Evolutionary conservation across 495 filamentous ascomycete species (phyloP).

Genomic region (Neurospora sp.): DNA sequence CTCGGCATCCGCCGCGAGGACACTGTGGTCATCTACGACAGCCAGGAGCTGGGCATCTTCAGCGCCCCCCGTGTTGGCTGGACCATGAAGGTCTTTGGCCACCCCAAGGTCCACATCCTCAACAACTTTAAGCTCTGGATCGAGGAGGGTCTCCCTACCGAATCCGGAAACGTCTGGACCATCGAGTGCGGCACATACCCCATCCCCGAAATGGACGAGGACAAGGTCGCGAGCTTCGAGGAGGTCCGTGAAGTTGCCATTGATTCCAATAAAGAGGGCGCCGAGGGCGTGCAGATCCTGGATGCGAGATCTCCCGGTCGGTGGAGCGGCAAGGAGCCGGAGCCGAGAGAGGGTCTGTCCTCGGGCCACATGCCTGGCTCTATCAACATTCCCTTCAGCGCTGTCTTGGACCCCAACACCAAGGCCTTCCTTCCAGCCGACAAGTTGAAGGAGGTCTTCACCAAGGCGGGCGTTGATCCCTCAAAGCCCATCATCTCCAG

Average conservation of each 20-base stretch:
- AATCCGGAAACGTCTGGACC: slow-evolving; percentile 61
- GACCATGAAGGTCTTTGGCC: slow-evolving; percentile 85
- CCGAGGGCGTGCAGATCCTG: slow-evolving; percentile 73
- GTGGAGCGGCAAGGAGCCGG: slow-evolving; percentile 73
- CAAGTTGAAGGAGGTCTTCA: slow-evolving; percentile 66
- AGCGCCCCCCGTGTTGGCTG: slow-evolving; percentile 86
- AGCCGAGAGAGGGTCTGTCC: slow-evolving; percentile 76
- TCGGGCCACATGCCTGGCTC: slow-evolving; percentile 89
- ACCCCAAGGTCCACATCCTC: slow-evolving; percentile 77
- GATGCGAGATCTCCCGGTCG: slow-evolving; percentile 76
- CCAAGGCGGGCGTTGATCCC: slow-evolving; percentile 64
- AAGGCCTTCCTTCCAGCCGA: slow-evolving; percentile 67
- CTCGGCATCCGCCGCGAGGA: slow-evolving; percentile 81
- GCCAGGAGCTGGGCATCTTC: slow-evolving; percentile 80
- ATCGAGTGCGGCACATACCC: slow-evolving; percentile 46
- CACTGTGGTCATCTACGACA: slow-evolving; percentile 87
- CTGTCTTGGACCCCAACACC: slow-evolving; percentile 69
- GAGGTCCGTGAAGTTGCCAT: slow-evolving; percentile 67
- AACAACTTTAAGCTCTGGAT: slow-evolving; percentile 94
- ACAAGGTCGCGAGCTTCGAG: slow-evolving; percentile 52
- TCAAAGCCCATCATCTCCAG: slow-evolving; percentile 77
- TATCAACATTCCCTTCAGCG: slow-evolving; percentile 68
- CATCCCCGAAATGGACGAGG: slow-evolving; percentile 40
- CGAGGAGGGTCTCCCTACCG: slow-evolving; percentile 66
- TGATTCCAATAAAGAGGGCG: slow-evolving; percentile 67